Base-by-base conservation (phyloP, 2,329 filamentous ascomycete species). In the Xylaria hypoxylon region DNA sequence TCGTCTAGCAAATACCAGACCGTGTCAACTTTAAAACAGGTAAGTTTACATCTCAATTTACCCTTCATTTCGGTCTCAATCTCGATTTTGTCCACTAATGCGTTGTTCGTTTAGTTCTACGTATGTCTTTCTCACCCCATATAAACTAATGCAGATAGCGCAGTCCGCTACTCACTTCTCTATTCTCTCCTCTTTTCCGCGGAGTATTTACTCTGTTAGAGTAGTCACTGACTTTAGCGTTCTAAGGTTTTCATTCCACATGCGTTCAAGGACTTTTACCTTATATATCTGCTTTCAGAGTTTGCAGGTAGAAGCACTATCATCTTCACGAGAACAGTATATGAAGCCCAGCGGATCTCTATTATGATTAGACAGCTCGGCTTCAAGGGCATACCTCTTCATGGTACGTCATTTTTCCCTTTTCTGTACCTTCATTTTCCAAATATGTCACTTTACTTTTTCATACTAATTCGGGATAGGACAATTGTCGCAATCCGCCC, bases 321-420 rank as follows among this genome's bases (percentile, higher is more conserved):
- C 75, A 87, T 98, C 71, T 99, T 99, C 81, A 94, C 92, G 0
- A 86, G 96, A 48, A 99, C 96, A 0, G 92, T 98, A 50, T 92
- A 93, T 79, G 95, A 98, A 77, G 92, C 94, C 0, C 93, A 97
- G 78, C 88, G 96, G 8, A 80, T 97, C 35, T 89, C 94, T 26
- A 92, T 97, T 74, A 80, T 99, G 17, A 86, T 97, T 2, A 89
- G 95, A 55, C 86, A 90, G 0, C 87, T 99, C 2, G 95, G 94
- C 31, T 96, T 97, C 76, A 90, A 91, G 45, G 95, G 94, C 3
- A 96, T 98, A 67, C 95, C 96, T 0, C 86, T 99, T 0, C 95
- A 99, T 79, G 96, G 75, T 71, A 53, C 59, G 70, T 68, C 17
- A n/a, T 33, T 19, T 15, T 10, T 11, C 13, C 11, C 56, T 3